Evolutionary conservation across 192 early-diverging fungal species (phyloP), one percentile per base, ranked within the genome.

Genomic region (Coemansia interrupta): DNA sequence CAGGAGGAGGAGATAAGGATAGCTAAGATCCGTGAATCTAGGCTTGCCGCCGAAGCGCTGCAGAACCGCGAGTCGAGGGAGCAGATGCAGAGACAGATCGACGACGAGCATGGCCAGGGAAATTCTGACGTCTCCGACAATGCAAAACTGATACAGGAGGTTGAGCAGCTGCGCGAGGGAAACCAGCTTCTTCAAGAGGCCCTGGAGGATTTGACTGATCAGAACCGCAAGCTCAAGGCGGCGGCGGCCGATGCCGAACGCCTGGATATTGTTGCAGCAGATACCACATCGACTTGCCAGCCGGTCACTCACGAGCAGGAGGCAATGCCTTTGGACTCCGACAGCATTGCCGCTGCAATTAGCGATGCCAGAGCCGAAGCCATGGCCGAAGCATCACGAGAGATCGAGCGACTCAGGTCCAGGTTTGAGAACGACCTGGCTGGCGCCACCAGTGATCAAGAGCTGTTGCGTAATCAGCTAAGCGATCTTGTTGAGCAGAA

Each of bases 141-240:
- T 5, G 15, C 24, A 5, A 23, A 56, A 41, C 43, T 54, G 18
- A 52, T 28, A 6, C 49, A 39, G 10, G 63, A 48, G 38, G 17
- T 50, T 2, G 29, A 44, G 15, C 44, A 56, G 22, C 65, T 56
- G 30, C 22, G 43, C 15, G 38, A 29, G 12, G 44, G 43, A 20
- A 72, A 54, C n/a, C 28, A 32, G 32, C 42, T 48, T 46, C 56
- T 72, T 20, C 49, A 59, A 7, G 67, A 70, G 30, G 39, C 66
- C 1, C 47, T 75, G 1, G 66, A 69, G 29, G 58, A 54, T 17
- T 45, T 73, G 30, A 68, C 56, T 0, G 72, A 68, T 48, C 59
- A 47, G 32, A 73, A 73, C 43, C 60, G 43, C 10, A 65, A 64
- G 30, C 53, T 73, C 14, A 74, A 64, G 47, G 6, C 46, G 6